Evolutionary conservation across 2,329 filamentous ascomycete genomes (phyloP), one percentile per base, ranked within the genome.

Genomic region (Beauveria scarabaeidicola): DNA sequence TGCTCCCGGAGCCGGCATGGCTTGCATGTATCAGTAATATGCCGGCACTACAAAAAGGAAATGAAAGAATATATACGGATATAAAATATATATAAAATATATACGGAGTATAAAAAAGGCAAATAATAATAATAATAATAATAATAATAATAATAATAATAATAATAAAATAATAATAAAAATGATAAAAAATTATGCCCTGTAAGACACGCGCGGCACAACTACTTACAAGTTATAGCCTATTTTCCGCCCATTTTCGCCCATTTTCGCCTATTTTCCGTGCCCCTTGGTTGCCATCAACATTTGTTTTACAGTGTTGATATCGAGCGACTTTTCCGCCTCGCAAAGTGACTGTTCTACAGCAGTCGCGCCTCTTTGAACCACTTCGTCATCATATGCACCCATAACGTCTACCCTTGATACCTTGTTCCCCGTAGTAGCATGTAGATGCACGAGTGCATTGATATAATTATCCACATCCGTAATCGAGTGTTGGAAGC

Each of bases 401-500:
- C 58, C 55, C 29, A 75, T 63, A 5, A 61, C 61, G 19, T 63
- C 55, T 43, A 65, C 61, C 7, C 62, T 59, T 0, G 64, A 62
- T 6, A 58, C 63, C 1, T 54, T 60, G 19, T 27, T 51, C 23
- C 50, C 50, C 1, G 58, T 9, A 19, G 29, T 15, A 5, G 15
- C 43, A 29, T 65, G 55, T 4, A 71, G 58, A 44, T 63, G 58
- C 6, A 65, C n/a, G 9, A 75, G 61, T 4, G 68, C 67, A n/a
- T 69, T 61, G 1, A 77, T 65, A 51, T 75, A 73, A 57, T 74
- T 71, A 38, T 68, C 64, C 11, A 70, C 74, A 57, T 78, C 76
- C 1, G 66, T 66, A 46, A 78, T 73, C 32, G 70, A 71, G 62
- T 78, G 73, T 60, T 79, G 76, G 40, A 76, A 70, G 8, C 75